Conservation (phyloP, 1,284 basidiomycete genomes). For the Malassezia japonica region DNA sequence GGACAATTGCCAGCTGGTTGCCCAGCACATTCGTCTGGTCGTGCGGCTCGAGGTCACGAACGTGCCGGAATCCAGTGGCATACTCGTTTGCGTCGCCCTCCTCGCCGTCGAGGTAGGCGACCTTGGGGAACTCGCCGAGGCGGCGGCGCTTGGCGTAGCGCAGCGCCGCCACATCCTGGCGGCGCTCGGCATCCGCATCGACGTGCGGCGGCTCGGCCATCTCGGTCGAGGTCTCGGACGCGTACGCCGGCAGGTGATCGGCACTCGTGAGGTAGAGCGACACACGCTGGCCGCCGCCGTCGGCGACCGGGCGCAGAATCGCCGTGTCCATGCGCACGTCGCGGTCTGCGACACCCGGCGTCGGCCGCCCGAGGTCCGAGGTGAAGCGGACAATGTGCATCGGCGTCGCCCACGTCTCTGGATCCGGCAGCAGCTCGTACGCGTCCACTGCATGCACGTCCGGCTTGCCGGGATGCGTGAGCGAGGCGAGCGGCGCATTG, state of each 20-base stretch:
- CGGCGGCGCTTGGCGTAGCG: constrained; percentile 33
- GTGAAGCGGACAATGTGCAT: constrained; percentile 44
- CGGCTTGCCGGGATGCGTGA: constrained; percentile 39
- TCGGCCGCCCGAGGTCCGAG: constrained; percentile 33
- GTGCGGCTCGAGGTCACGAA: constrained; percentile 34
- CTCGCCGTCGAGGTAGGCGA: background rate
- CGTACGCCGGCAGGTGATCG: constrained; percentile 22
- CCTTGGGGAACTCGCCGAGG: constrained; percentile 27
- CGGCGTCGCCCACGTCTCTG: constrained; percentile 45
- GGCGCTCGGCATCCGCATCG: constrained; percentile 1
- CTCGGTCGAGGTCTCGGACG: constrained; percentile 19
- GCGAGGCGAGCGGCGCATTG: constrained; percentile 24
- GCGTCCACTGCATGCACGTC: constrained; percentile 35
- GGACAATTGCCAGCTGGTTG: constrained; percentile 29
- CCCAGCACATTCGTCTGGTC: constrained; percentile 24
- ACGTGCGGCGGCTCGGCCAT: constrained; percentile 22
- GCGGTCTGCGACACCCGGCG: constrained; percentile 24
- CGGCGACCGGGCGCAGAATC: constrained; percentile 33
- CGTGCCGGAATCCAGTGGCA: constrained; percentile 30
- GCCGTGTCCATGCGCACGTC: constrained; percentile 34
- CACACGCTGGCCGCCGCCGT: constrained; percentile 34
- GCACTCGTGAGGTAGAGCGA: constrained; percentile 37
- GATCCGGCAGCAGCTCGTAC: constrained; percentile 43
- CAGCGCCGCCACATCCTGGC: constrained; percentile 15
- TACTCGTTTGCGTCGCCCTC: constrained; percentile 19